Evolutionary conservation across 2,329 filamentous ascomycete genomes (phyloP).

Genomic region (Diaporthe sp.): DNA sequence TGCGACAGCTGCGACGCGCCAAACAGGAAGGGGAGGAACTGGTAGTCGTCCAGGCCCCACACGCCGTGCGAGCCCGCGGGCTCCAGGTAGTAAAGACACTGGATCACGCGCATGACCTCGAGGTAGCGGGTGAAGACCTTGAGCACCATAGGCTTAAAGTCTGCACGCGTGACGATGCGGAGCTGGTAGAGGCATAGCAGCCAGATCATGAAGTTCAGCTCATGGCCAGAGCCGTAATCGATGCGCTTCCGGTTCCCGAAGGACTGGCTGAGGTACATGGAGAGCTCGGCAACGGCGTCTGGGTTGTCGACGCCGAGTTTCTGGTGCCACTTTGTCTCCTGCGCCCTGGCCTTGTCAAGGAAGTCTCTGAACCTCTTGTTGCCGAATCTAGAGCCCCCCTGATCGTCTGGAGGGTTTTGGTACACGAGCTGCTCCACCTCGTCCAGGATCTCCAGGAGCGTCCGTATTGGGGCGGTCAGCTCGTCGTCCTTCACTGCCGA

Average conservation of each 20-base stretch:
- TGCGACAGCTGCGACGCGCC: slow-evolving; percentile 89
- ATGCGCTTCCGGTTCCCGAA: slow-evolving; percentile 90
- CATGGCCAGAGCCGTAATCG: slow-evolving; percentile 97
- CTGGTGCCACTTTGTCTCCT: slow-evolving; percentile 70
- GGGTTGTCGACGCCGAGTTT: slow-evolving; percentile 63
- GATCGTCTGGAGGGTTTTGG: slow-evolving; percentile 82
- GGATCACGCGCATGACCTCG: slow-evolving; percentile 84
- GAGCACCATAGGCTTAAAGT: slow-evolving; percentile 81
- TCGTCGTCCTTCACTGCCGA: slow-evolving; percentile 68
- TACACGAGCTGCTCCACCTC: slow-evolving; percentile 74
- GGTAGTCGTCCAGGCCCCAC: slow-evolving; percentile 98
- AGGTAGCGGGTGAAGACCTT: slow-evolving; percentile 86
- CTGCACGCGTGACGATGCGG: slow-evolving; percentile 67
- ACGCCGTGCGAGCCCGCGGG: slow-evolving; percentile 97
- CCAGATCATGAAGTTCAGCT: slow-evolving; percentile 98
- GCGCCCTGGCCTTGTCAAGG: slow-evolving; percentile 74
- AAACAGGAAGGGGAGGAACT: slow-evolving; percentile 95
- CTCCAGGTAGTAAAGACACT: slow-evolving; percentile 95
- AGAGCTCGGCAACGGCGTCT: slow-evolving; percentile 74
- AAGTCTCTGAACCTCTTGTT: slow-evolving; percentile 91
- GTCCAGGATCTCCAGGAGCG: slow-evolving; percentile 76
- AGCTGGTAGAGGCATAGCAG: slow-evolving; percentile 92
- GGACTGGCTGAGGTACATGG: slow-evolving; percentile 82
- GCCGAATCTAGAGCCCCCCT: slow-evolving; percentile 90
- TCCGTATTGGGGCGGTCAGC: slow-evolving; percentile 68